Evolutionary conservation across 2,329 filamentous ascomycete species (phyloP), one percentile per base, ranked within the genome.

Genomic region (Chrysoporthe deuterocubensis): DNA sequence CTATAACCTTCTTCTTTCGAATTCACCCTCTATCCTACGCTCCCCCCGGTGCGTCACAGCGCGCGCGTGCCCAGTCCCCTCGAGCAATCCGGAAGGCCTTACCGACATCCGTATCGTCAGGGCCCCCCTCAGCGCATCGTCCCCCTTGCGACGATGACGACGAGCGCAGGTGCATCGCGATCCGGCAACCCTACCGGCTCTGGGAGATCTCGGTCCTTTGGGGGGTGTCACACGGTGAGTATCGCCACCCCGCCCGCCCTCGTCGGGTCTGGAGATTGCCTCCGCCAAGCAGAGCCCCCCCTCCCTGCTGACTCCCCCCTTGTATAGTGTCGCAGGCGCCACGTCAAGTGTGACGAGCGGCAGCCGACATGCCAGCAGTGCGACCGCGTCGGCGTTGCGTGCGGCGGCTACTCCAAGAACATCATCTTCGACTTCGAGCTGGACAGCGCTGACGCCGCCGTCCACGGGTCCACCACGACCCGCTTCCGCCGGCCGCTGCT

Each of bases 401-500:
- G 62, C 32, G 62, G 62, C n/a, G 62, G 78, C 3, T 81, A 81
- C 65, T 73, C 76, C 64, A 79, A 77, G 42, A 74, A 71, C 50
- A 74, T 81, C 43, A 77, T 79, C 71, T 81, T 81, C 65, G 72
- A 76, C 57, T 72, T 73, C 14, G 73, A 75, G 18, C 44, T 46
- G 6, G 13, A 18, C 11, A 13, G 13, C 9, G 71, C 72, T 37
- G 48, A 37, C 52, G 34, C 43, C 6, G 42, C 32, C 26, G 42
- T 21, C 18, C 14, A 34, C 34, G 52, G 52, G 37, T 4, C 37
- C 4, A 40, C 37, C 9, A 16, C 16, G 62, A 67, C 74, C 42
- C 76, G 79, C 26, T 80, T 77, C 65, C 77, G 79, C 16, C 75
- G 78, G 21, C 77, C 76, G 0, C 67, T 81, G 42, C 75, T 80